Evolutionary conservation across 306 rosid genomes (phyloP).

Genomic region (Abrus precatorius): DNA sequence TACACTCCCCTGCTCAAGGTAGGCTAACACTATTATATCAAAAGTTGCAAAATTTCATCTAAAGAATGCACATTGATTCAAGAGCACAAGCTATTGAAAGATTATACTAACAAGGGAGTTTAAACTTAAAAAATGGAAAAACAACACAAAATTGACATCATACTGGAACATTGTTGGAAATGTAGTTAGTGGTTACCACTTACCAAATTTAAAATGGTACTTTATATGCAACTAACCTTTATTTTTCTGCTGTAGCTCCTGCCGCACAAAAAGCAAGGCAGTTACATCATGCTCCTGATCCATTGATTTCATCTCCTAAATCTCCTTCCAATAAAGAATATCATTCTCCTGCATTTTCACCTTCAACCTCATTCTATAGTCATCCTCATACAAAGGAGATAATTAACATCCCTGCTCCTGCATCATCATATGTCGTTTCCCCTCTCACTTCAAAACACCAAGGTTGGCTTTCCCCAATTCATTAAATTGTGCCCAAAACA

Average conservation of each 20-base stretch:
- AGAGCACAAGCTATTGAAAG: conserved; percentile 1
- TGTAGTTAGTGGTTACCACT: conserved; percentile 3
- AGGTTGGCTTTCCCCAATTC: conserved; percentile 54
- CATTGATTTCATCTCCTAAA: conserved; percentile 54
- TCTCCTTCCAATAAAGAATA: conserved; percentile 51
- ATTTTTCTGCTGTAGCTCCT: conserved; percentile 61
- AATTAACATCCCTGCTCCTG: conserved; percentile 57
- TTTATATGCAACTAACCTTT: neutral
- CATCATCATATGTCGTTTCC: conserved; percentile 56
- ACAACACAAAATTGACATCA: conserved; percentile 8
- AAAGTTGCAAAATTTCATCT: neutral
- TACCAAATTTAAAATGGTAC: conserved; percentile 7
- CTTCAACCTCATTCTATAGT: conserved; percentile 55
- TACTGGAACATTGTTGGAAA: conserved; percentile 22
- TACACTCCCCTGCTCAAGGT: conserved; percentile 60
- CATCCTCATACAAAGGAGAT: conserved; percentile 54
- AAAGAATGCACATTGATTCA: neutral
- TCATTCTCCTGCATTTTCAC: conserved; percentile 62
- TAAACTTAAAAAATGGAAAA: conserved; percentile 2
- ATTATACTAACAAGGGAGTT: conserved; percentile 1
- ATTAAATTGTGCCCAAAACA: conserved; percentile 3
- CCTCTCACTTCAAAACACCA: conserved; percentile 53
- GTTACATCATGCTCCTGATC: conserved; percentile 52
- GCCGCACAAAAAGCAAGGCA: conserved; percentile 51
- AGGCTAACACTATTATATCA: conserved; percentile 18